Base-by-base conservation (phyloP, 805 yeast species). In the Lachancea waltii region DNA sequence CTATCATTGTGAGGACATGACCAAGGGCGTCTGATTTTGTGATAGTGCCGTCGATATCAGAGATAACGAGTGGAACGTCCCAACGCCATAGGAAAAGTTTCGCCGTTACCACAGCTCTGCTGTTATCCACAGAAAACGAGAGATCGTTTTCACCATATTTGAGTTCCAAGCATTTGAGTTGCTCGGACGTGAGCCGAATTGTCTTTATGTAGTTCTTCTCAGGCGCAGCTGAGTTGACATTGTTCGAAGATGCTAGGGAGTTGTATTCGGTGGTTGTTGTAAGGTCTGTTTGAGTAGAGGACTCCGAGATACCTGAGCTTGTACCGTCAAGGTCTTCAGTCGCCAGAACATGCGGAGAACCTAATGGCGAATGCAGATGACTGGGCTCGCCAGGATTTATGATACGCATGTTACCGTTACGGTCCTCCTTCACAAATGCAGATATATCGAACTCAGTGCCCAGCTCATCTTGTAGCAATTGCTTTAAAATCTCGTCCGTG, bases 11-110 rank as follows among this genome's bases (percentile, higher is more conserved):
- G 60, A 92, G 68, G 2, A 92, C 90, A 62, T 92, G 98, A 3
- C 98, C 98, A 52, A 92, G 67, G 0, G 98, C 98, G 65, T 92
- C 98, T 1, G 97, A 87, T 61, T 87, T 89, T 13, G 98, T 92
- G 48, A 92, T 92, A 1, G 98, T 92, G 13, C 98, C 98, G 60
- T 92, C 98, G 42, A 92, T 92, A 63, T 92, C 98, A 7, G 96
- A 85, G 18, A 92, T 90, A 5, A 92, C 98, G 29, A 92, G 83
- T 1, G 97, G 97, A 0, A 81, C 79, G 41, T 77, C 70, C 48
- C 80, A 71, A 46, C 79, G 77, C 98, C 98, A 92, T 28, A 85
- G 70, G 53, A 71, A 90, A 38, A 92, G 67, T 48, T 81, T 77
- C 0, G 95, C 78, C 8, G 66, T 68, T 8, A 90, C 75, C 22